phyloP scores from a whole-genome alignment of 2,329 filamentous ascomycete species.

The Penicillium brevicompactum region DNA sequence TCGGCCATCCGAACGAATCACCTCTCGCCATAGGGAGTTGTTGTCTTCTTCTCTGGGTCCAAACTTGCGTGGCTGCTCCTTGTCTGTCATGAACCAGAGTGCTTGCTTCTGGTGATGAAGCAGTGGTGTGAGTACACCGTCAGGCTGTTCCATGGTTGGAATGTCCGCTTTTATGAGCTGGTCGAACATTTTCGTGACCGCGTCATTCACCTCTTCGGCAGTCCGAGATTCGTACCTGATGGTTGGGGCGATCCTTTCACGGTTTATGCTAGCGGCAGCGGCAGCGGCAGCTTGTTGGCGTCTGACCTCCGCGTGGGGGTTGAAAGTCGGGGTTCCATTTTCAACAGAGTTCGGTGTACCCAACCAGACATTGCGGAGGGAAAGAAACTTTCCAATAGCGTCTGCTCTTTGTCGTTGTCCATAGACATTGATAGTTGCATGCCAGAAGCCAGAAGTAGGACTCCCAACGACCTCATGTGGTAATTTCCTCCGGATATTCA shows the following conservation, averaged over 20 bases:
- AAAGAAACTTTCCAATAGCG: constrained; percentile 68
- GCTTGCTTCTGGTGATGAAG: constrained; percentile 89
- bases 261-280: constrained; percentile 13
- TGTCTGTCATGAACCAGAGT: constrained; percentile 78
- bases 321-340: constrained; percentile 69
- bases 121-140: constrained; percentile 65
- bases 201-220: constrained; percentile 81
- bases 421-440: constrained; percentile 75
- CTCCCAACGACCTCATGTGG: constrained; percentile 67
- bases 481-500: constrained; percentile 66
- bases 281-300: constrained; percentile 39
- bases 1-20: constrained; percentile 58
- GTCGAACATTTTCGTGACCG: constrained; percentile 87
- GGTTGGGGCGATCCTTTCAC: constrained; percentile 23
- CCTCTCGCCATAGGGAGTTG: constrained; percentile 76
- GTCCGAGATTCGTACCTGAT: constrained; percentile 59
- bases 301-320: constrained; percentile 68
- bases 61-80: constrained; percentile 68
- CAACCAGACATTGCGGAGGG: constrained; percentile 68
- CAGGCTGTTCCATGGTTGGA: constrained; percentile 68
- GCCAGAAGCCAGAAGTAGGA: constrained; percentile 61
- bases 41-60: constrained; percentile 62
- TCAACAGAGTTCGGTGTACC: constrained; percentile 67
- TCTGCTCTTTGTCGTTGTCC: constrained; percentile 68
- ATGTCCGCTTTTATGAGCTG: constrained; percentile 75